phyloP scores from a whole-genome alignment of 2,329 filamentous ascomycete genomes.

The Xylariaceae sp. region DNA sequence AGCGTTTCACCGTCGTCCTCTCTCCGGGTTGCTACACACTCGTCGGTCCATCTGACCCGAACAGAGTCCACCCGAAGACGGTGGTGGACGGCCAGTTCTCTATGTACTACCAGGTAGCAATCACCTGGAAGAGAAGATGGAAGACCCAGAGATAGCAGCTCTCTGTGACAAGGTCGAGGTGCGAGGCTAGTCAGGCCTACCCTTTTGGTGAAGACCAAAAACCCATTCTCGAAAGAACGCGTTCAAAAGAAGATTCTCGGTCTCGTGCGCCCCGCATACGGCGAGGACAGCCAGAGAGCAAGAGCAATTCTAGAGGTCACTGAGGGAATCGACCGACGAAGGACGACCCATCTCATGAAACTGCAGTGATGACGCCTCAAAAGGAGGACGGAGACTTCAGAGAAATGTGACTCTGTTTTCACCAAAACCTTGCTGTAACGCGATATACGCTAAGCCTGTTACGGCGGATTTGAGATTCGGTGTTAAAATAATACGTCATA shows the following conservation, averaged over 20 bases:
- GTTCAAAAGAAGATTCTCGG: slow-evolving; percentile 24
- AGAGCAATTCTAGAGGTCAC: slow-evolving; percentile 14
- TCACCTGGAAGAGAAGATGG: slow-evolving; percentile 24
- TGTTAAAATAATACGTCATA: too few species aligned
- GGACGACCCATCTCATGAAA: slow-evolving; percentile 12
- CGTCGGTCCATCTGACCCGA: slow-evolving; percentile 19
- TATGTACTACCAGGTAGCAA: slow-evolving; percentile 27
- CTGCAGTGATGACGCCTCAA: slow-evolving; percentile 7
- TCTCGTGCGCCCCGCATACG: slow-evolving; percentile 18
- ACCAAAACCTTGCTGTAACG: too few species aligned
- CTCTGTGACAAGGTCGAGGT: slow-evolving; percentile 21
- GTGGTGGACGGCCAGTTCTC: slow-evolving; percentile 28
- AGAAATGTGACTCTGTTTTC: background rate
- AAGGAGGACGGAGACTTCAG: background rate
- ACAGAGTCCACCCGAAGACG: slow-evolving; percentile 24
- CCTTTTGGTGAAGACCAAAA: slow-evolving; percentile 22
- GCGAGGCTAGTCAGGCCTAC: slow-evolving; percentile 11
- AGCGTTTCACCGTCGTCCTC: slow-evolving; percentile 19
- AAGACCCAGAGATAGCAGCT: slow-evolving; percentile 13
- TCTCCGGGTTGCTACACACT: slow-evolving; percentile 20
- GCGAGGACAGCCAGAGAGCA: slow-evolving; percentile 6
- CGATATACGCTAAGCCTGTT: too few species aligned
- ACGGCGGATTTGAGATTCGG: too few species aligned
- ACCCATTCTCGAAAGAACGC: slow-evolving; percentile 19
- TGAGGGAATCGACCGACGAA: slow-evolving; percentile 12